Evolutionary conservation across 2,329 filamentous ascomycete species (phyloP).

Genomic region (Nothomitra cinnamomea): DNA sequence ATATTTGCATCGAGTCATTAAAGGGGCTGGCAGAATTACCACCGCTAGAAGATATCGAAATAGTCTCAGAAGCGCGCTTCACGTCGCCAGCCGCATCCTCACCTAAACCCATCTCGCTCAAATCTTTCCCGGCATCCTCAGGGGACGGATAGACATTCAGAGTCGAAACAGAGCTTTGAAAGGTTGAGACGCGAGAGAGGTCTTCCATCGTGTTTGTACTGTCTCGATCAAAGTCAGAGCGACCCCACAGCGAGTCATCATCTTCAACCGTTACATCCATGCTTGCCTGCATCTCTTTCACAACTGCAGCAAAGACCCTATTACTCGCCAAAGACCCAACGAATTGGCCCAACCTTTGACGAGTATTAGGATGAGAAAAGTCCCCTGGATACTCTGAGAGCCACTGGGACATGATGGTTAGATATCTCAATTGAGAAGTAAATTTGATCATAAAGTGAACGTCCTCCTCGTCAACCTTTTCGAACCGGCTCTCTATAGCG

Average conservation of each 20-base stretch:
- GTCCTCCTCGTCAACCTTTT: conserved; percentile 49
- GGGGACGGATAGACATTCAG: conserved; percentile 6
- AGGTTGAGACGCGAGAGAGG: conserved; percentile 20
- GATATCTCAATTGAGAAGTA: conserved; percentile 64
- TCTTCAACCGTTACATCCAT: conserved; percentile 65
- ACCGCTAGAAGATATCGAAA: conserved; percentile 4
- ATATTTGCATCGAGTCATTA: conserved; percentile 25
- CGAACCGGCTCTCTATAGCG: conserved; percentile 60
- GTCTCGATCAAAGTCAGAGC: conserved; percentile 47
- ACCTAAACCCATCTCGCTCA: neutral
- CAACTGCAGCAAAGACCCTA: conserved; percentile 68
- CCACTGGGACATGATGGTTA: conserved; percentile 78
- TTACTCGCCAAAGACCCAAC: conserved; percentile 56
- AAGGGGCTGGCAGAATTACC: conserved; percentile 2
- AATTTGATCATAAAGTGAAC: conserved; percentile 58
- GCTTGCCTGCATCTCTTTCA: conserved; percentile 68
- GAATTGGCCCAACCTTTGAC: conserved; percentile 56
- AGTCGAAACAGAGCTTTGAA: conserved; percentile 20
- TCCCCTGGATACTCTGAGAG: conserved; percentile 80
- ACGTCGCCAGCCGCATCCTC: neutral
- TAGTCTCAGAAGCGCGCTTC: neutral
- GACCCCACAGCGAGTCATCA: conserved; percentile 88
- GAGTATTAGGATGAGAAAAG: conserved; percentile 64
- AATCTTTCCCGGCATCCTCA: neutral
- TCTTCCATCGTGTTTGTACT: conserved; percentile 16